Evolutionary conservation across 345 rosid genomes (phyloP).

Genomic region (Toxicodendron radicans): DNA sequence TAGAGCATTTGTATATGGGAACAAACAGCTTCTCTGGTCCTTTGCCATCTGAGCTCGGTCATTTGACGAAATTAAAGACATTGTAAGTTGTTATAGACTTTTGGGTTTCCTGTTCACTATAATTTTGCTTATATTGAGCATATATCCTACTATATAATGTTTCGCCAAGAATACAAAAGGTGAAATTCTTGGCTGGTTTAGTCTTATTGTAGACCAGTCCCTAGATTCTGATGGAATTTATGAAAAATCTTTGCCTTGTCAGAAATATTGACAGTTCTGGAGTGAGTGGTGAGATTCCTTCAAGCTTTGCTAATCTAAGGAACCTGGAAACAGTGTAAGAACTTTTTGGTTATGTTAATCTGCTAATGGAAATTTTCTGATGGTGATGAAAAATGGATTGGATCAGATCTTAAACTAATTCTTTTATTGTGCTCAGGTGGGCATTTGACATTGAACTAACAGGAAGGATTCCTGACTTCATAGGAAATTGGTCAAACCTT

Average conservation of each 20-base stretch:
- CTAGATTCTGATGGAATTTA: not conserved
- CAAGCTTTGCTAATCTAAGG: constrained; percentile 50
- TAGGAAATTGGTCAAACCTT: constrained; percentile 66
- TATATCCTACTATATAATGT: too few species aligned
- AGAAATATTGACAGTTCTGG: constrained; percentile 59
- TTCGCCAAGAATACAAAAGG: too few species aligned
- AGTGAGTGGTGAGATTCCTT: constrained; percentile 57
- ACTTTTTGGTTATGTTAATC: not conserved
- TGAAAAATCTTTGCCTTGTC: constrained; percentile 16
- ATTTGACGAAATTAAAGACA: not conserved
- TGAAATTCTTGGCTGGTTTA: too few species aligned
- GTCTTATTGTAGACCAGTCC: too few species aligned
- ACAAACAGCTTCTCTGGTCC: too few species aligned
- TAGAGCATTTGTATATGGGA: constrained; percentile 22
- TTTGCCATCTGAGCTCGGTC: too few species aligned
- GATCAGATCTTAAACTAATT: not conserved
- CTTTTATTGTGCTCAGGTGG: constrained; percentile 42
- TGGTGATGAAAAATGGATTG: not conserved
- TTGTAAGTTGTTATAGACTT: constrained; percentile 43
- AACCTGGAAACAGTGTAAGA: constrained; percentile 39
- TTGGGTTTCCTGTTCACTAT: not conserved
- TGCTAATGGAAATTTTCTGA: too few species aligned
- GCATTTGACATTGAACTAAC: constrained; percentile 56
- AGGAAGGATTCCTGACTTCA: constrained; percentile 67
- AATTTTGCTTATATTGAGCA: too few species aligned